Evolutionary conservation across 2,329 filamentous ascomycete genomes (phyloP), one percentile per base, ranked within the genome.

Genomic region (Paecilomyces dactylethromorphus): DNA sequence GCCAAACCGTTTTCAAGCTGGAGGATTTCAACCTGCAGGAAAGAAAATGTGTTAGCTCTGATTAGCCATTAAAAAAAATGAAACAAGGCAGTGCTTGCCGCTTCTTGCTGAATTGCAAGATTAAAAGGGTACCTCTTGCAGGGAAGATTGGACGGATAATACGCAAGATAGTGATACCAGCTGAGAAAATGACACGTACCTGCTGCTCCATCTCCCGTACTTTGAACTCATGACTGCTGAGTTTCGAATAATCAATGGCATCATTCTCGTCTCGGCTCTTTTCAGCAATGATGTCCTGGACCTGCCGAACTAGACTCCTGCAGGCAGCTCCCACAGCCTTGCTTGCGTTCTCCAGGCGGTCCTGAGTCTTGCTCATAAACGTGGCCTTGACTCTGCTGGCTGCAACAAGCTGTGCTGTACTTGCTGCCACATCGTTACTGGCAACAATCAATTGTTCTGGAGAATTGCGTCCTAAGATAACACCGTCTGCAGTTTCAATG

Each of bases 181-280:
- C 13, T 13, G 45, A 54, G 52, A 33, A 35, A 22, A 58, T 55
- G 8, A 59, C 59, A 82, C 84, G 68, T 82, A 96, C 92, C 90
- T 99, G 94, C 73, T 99, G 94, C 79, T 99, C 94, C 94, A 99
- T 99, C 79, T 99, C 92, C 68, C 89, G 85, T 56, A 97, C 92
- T 83, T 99, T 99, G 82, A 99, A 97, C 79, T 99, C 94, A 76
- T 97, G 93, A 32, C 89, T 87, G 62, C 90, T 92, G 53, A 99
- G 80, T 78, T 92, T 90, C 51, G 84, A 82, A 76, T 97, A 99
- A 74, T 99, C 94, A 22, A 95, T 86, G 55, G 84, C 81, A 57
- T 96, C 92, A 15, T 79, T 80, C 35, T 93, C 91, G 51, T 91
- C 91, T 62, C 84, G 83, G 72, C 90, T 87, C 69, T 91, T 87